Evolutionary conservation across 352 stramenopile species (phyloP), one percentile per base, ranked within the genome.

Genomic region (Halophytophthora polymorphica): DNA sequence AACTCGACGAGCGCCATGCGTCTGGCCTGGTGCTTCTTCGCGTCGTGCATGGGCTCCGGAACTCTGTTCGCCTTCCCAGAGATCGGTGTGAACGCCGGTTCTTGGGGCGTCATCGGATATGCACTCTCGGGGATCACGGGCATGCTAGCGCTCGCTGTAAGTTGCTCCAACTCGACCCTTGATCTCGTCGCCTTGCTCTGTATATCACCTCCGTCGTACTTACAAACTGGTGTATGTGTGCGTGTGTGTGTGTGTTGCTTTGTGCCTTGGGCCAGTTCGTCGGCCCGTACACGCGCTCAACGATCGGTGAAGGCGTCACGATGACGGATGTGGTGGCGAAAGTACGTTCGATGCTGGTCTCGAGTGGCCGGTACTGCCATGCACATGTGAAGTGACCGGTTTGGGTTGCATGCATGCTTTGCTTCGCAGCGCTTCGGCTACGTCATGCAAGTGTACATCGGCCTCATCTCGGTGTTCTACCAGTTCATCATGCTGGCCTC

Each of bases 1-100:
- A 88, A 89, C 60, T 80, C 76, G 18, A 75, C 76, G 22, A 69
- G 48, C 8, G 50, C 78, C 1, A 51, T 85, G 34, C 70, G 69
- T 19, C 66, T 89, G 13, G 81, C 67, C n/a, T 92, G 76, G 76
- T 88, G 81, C 53, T 80, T 92, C 46, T 92, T 92, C 58, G 75
- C 81, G 11, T 75, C 81, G 17, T 72, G 76, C 42, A 88, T 88
- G 61, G 81, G 81, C 50, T 87, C 78, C 11, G 86, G 78, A 63
- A 84, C 81, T 17, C 66, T 92, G 19, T 92, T 80, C 46, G 76
- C 78, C 33, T 92, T 83, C 66, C 81, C 81, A 5, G 61, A 88
- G 53, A 90, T 89, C 61, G 81, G 78, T 13, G 79, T 89, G 34
- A 37, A 77, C 43, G 81, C 77, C 14, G 76, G 81, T 13, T 75